Evolutionary conservation across 306 rosid species (phyloP), one percentile per base, ranked within the genome.

Genomic region (Ziziphus jujuba): DNA sequence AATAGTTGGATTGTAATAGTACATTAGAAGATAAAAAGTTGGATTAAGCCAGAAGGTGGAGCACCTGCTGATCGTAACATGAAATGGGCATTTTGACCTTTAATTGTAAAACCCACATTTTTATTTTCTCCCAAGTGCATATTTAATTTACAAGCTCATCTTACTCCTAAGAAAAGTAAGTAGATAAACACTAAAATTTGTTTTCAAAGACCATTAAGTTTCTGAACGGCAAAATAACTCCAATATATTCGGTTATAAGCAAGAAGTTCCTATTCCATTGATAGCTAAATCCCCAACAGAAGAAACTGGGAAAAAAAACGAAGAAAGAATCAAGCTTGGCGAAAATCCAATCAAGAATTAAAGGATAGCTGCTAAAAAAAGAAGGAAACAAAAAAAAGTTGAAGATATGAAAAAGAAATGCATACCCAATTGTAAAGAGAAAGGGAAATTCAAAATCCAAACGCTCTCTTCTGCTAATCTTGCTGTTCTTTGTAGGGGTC

Each of bases 21-120:
- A 8, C 56, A 47, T 28, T 45, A 16, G 56, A 43, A 23, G 10
- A 17, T 5, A 57, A 56, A 16, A 50, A 69, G 7, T 21, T 28
- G 69, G 47, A 50, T 49, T 64, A n/a, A 48, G 43, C 57, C 23
- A 49, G 6, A 12, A 22, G 40, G 57, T 16, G 44, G 14, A 44
- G 69, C n/a, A 53, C 40, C 53, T 25, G 34, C 28, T n/a, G 45
- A 40, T 44, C 14, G 14, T 19, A 12, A 40, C 13, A 8, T 10
- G n/a, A 69, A 47, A 25, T 6, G 9, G 65, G 63, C 58, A 54
- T 9, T 20, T 6, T 31, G 12, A 7, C 25, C 45, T 19, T 58
- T 62, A 50, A 5, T 59, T 13, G 9, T 56, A 70, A 56, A 70
- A 70, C 59, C 52, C 64, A 65, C 22, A 21, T 70, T 33, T 33